These are phyloP conservation scores for Picochlorum sp. DNA, from an alignment of 139 green algal genomes.

Conservation along the genomic window DNA sequence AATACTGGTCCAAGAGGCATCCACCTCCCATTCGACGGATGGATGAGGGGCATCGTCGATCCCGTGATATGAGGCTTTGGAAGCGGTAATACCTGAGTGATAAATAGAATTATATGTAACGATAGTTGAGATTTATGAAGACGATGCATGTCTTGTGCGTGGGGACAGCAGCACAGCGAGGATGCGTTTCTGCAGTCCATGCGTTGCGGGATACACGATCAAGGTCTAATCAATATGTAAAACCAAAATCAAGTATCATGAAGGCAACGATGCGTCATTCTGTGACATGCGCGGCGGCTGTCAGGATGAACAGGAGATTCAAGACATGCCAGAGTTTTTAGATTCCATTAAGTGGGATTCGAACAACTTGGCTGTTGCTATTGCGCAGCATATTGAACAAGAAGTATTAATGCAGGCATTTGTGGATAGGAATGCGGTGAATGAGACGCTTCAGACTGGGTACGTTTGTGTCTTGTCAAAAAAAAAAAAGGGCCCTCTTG, in stretches of 20 bases:
- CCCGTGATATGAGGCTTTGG: no score
- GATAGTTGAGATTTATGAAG: background rate
- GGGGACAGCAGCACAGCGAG: background rate
- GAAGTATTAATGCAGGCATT: constrained; percentile 97
- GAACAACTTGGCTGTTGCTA: constrained; percentile 81
- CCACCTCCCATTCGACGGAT: no score
- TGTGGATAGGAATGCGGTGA: constrained; percentile 72
- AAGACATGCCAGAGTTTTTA: constrained; percentile 51
- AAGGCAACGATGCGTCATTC: background rate
- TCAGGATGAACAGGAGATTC: constrained; percentile 10
- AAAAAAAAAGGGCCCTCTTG: no score
- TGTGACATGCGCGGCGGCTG: background rate
- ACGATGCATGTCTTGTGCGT: background rate
- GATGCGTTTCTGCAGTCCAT: background rate
- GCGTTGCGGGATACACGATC: no score
- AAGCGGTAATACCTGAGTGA: no score
- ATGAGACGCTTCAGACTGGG: constrained; percentile 79
- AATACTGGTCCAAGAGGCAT: no score
- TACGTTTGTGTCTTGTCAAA: constrained; percentile 2
- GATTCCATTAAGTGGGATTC: constrained; percentile 76
- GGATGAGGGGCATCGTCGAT: no score
- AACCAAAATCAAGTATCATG: background rate
- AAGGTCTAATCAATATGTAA: background rate
- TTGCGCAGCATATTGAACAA: constrained; percentile 94
- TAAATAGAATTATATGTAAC: no score